Conservation (phyloP, 2,329 filamentous ascomycete species). For the Dothidotthia symphoricarpi region DNA sequence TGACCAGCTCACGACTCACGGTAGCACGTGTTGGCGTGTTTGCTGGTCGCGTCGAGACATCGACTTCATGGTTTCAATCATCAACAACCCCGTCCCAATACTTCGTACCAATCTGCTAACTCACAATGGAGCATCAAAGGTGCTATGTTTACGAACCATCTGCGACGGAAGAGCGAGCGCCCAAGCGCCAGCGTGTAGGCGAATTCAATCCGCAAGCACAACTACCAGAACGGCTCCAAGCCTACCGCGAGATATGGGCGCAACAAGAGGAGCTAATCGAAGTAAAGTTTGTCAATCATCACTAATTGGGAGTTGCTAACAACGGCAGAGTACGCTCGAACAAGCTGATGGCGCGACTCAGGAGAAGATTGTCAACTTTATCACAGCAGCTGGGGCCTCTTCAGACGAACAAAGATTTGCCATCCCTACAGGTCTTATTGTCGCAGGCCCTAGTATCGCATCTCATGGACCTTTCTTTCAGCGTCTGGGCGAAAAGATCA, state of each 20-base stretch:
- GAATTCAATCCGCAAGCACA: slow-evolving; percentile 24
- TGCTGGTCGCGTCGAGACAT: slow-evolving; percentile 6
- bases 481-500: slow-evolving; percentile 56
- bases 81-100: slow-evolving; percentile 3
- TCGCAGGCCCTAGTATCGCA: slow-evolving; percentile 75
- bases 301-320: slow-evolving; percentile 9
- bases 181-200: slow-evolving; percentile 44
- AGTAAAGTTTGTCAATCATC: slow-evolving; percentile 35
- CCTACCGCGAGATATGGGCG: slow-evolving; percentile 65
- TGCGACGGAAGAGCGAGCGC: slow-evolving; percentile 35
- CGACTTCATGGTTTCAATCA: slow-evolving; percentile 4
- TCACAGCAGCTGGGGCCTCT: slow-evolving; percentile 29
- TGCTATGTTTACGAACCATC: slow-evolving; percentile 48
- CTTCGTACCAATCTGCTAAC: slow-evolving; percentile 1
- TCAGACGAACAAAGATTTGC: slow-evolving; percentile 41
- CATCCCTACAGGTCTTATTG: slow-evolving; percentile 69
- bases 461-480: slow-evolving; percentile 72
- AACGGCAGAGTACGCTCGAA: slow-evolving; percentile 37
- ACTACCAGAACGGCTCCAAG: slow-evolving; percentile 52
- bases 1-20: slow-evolving; percentile 19
- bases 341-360: slow-evolving; percentile 43
- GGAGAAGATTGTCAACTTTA: slow-evolving; percentile 40
- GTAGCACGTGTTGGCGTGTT: too few species aligned
- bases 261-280: slow-evolving; percentile 63
- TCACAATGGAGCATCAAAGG: slow-evolving; percentile 50